These are phyloP conservation scores for Plasmodium fragile DNA, from an alignment of 169 alveolate species.

Conservation along the genomic window DNA sequence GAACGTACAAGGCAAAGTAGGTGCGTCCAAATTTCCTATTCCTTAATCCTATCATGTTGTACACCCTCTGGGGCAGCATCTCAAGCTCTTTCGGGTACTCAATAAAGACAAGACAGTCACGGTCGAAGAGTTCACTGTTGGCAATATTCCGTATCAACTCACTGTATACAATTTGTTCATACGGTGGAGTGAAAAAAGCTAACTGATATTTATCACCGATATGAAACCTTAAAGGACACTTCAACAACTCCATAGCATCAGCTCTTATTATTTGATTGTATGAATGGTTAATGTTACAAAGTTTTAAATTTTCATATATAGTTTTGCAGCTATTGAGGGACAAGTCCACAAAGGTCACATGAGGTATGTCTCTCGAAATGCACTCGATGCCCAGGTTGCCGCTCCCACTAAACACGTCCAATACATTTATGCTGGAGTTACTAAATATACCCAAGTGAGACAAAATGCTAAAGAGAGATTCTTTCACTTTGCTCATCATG, in stretches of 20 bases:
- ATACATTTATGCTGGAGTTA: constrained; percentile 77
- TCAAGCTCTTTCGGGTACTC: constrained; percentile 86
- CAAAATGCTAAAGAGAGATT: constrained; percentile 76
- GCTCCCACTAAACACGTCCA: constrained; percentile 87
- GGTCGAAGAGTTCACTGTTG: constrained; percentile 79
- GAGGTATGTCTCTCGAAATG: constrained; percentile 82
- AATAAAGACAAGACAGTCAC: constrained; percentile 82
- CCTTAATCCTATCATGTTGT: constrained; percentile 81
- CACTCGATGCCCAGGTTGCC: constrained; percentile 90
- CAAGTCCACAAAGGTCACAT: constrained; percentile 87
- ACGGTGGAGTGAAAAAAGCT: constrained; percentile 87
- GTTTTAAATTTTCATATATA: constrained; percentile 54
- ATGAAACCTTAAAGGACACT: constrained; percentile 80
- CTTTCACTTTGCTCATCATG: constrained; percentile 84
- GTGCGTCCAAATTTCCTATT: constrained; percentile 88
- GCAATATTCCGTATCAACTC: constrained; percentile 81
- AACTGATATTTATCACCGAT: constrained; percentile 80
- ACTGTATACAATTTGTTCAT: constrained; percentile 85
- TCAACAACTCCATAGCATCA: constrained; percentile 81
- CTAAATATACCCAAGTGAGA: constrained; percentile 78
- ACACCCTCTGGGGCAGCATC: constrained; percentile 80
- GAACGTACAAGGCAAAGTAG: constrained; percentile 81
- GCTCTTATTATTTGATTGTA: constrained; percentile 82
- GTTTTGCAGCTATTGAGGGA: constrained; percentile 83
- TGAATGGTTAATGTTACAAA: constrained; percentile 67